phyloP scores from a whole-genome alignment of 768 basidiomycete species.

The Xerocomus potaroensis region DNA sequence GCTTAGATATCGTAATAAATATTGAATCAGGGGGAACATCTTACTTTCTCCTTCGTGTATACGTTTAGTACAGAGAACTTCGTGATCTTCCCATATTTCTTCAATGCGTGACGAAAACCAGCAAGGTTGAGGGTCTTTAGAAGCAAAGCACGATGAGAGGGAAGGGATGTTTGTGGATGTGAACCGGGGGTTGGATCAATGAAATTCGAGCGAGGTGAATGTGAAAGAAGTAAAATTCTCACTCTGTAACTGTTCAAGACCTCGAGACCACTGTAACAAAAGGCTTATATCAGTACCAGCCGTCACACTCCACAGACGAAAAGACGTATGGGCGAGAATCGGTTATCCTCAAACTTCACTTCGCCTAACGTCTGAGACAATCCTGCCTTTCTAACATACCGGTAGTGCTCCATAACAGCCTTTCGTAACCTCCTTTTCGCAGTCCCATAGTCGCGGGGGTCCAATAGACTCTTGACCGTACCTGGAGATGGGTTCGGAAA shows the following conservation, averaged over 20 bases:
- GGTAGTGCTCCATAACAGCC: conserved; percentile 82
- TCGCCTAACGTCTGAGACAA: too few relatives aligned
- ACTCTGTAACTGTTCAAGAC: conserved; percentile 87
- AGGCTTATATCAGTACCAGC: conserved; percentile 8
- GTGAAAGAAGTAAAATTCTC: conserved; percentile 1
- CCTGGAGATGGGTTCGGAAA: neutral
- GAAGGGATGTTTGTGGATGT: too few relatives aligned
- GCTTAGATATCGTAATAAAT: neutral
- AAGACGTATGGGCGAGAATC: too few relatives aligned
- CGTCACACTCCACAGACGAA: neutral
- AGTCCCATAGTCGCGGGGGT: conserved; percentile 75
- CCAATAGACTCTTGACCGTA: conserved; percentile 24
- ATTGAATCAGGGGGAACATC: neutral
- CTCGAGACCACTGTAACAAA: conserved; percentile 60
- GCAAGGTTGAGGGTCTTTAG: conserved; percentile 77
- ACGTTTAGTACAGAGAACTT: conserved; percentile 66
- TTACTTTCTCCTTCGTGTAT: conserved; percentile 79
- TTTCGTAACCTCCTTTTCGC: conserved; percentile 85
- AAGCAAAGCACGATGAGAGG: neutral
- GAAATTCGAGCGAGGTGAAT: conserved; percentile 1
- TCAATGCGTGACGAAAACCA: conserved; percentile 83
- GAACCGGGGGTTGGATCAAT: neutral
- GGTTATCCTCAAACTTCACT: neutral
- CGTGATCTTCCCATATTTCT: conserved; percentile 81
- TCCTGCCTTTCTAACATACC: too few relatives aligned